Conservation (phyloP, 2,329 filamentous ascomycete species). For the Trichoderma harzianum region DNA sequence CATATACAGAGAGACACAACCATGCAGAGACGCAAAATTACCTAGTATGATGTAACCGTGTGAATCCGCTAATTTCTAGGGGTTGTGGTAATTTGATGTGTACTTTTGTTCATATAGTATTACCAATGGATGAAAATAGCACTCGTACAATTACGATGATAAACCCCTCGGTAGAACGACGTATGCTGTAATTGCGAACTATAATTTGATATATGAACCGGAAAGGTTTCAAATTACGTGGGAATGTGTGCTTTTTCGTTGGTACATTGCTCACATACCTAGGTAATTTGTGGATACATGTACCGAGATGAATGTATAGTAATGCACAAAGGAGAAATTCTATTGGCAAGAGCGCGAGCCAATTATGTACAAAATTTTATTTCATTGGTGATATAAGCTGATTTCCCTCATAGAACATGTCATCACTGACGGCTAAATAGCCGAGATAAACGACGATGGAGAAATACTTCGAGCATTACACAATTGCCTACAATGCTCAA, state of each 20-base stretch:
- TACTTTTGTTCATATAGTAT: not conserved
- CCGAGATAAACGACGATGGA: not conserved
- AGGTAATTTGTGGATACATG: not conserved
- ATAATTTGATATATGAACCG: not conserved
- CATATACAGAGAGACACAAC: not conserved
- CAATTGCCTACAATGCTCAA: not conserved
- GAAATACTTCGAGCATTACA: not conserved
- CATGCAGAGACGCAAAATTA: not conserved
- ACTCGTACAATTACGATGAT: not conserved
- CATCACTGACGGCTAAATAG: not conserved
- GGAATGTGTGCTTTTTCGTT: not conserved
- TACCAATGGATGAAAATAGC: not conserved
- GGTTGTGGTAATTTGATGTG: not conserved
- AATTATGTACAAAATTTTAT: not conserved
- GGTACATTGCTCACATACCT: not conserved
- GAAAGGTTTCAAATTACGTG: not conserved
- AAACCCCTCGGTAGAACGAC: not conserved
- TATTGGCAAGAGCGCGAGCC: not conserved
- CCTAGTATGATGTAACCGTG: not conserved
- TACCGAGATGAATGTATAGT: not conserved
- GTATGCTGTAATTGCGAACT: not conserved
- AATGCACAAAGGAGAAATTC: not conserved
- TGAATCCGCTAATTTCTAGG: not conserved
- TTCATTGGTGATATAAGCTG: not conserved
- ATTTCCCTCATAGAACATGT: not conserved